Evolutionary conservation across 495 filamentous ascomycete genomes (phyloP).

Genomic region (Neurospora cerealis): DNA sequence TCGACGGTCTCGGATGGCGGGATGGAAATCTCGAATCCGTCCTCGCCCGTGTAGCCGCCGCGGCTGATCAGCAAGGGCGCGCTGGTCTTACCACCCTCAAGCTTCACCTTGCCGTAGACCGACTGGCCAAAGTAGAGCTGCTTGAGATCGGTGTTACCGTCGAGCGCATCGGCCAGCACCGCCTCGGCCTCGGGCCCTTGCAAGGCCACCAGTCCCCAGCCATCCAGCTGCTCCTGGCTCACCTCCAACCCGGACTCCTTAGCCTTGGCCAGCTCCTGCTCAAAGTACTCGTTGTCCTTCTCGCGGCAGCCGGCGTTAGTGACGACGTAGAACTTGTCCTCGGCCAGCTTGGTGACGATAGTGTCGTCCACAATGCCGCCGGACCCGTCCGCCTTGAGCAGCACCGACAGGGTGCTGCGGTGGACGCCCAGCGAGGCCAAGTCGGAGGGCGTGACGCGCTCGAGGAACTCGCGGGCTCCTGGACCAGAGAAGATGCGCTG

Average conservation of each 20-base stretch:
- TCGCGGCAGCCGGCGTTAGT: constrained; percentile 90
- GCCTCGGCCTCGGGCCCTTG: constrained; percentile 71
- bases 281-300: constrained; percentile 73
- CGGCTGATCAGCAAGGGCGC: constrained; percentile 66
- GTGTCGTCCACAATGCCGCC: constrained; percentile 93
- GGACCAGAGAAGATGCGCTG: constrained; percentile 63
- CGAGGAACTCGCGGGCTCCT: constrained; percentile 65
- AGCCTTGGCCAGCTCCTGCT: constrained; percentile 48
- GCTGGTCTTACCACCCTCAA: constrained; percentile 25
- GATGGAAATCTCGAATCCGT: constrained; percentile 94
- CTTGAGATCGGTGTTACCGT: constrained; percentile 45
- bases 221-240: constrained; percentile 45
- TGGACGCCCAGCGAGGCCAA: constrained; percentile 34
- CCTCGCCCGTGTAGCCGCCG: constrained; percentile 93
- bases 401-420: constrained; percentile 66
- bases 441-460: constrained; percentile 67
- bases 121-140: constrained; percentile 72
- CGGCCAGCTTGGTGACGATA: constrained; percentile 66
- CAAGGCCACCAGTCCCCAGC: constrained; percentile 74
- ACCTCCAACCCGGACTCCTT: constrained; percentile 50
- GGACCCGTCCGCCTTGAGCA: constrained; percentile 59
- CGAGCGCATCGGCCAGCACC: constrained; percentile 47
- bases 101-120: constrained; percentile 39
- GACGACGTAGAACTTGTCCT: constrained; percentile 76
- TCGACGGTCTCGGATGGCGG: constrained; percentile 45